Evolutionary conservation across 306 rosid species (phyloP).

Genomic region (Fragaria vesca): DNA sequence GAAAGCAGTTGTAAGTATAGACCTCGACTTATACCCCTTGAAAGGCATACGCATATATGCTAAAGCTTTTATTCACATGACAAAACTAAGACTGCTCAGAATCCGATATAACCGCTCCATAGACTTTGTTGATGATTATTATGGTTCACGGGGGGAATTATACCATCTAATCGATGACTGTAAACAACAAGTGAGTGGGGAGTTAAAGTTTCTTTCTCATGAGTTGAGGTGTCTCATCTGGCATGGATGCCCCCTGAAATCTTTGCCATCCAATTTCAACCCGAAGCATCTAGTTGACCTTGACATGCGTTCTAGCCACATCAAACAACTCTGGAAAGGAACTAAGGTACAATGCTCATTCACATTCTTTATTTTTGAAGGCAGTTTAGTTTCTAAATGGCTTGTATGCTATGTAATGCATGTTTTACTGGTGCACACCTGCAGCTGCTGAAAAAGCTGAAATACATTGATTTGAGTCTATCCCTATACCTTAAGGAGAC

Average conservation of each 20-base stretch:
- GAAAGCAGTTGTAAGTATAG: slow-evolving; percentile 17
- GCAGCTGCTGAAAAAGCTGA: slow-evolving; percentile 14
- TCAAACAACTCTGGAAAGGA: slow-evolving; percentile 9
- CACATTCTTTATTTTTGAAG: no score
- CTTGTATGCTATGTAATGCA: not conserved
- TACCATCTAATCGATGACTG: not conserved
- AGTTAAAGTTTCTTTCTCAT: not conserved
- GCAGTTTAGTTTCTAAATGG: not conserved
- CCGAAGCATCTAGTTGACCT: slow-evolving; percentile 22
- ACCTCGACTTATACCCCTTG: not conserved
- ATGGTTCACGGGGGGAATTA: not conserved
- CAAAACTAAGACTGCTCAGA: slow-evolving; percentile 25
- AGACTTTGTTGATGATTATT: not conserved
- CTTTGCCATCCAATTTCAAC: not conserved
- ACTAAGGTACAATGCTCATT: not conserved
- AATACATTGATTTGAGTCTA: not conserved
- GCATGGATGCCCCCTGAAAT: slow-evolving; percentile 19
- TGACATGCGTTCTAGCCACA: slow-evolving; percentile 6
- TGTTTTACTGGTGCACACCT: not conserved
- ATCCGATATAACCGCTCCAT: not conserved
- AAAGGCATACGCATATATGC: not conserved
- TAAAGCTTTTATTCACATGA: slow-evolving; percentile 26
- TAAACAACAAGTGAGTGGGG: not conserved
- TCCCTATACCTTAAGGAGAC: not conserved
- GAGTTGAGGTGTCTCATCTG: slow-evolving; percentile 25